Base-by-base conservation (phyloP, 176 grass and related monocot genomes). In the Oryza glumipatula region DNA sequence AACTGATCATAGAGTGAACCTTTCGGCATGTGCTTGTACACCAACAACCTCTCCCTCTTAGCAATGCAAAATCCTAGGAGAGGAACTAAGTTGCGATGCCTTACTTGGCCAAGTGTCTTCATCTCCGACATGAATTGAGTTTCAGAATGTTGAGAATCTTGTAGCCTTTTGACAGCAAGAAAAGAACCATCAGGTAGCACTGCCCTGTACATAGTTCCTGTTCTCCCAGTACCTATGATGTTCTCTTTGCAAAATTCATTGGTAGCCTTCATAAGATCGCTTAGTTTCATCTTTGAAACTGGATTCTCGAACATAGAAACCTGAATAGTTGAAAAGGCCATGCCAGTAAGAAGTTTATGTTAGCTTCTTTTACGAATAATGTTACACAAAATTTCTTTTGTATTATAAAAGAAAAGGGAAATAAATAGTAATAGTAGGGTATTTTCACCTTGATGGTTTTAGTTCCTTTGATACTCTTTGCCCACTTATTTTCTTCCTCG, bases 231-330 rank as follows among this genome's bases (percentile, higher is more conserved):
- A 65, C 76, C 84, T 76, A 94, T 93, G 61, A 97, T 91, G 36
- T 94, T 94, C 6, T 94, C 88, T 21, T 86, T 94, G 84, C 88
- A 88, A 63, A 97, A 97, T 54, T 97, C 67, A 24, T 88, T 80
- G 1, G 95, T 97, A 46, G 92, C 95, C 83, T 94, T 97, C 95
- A 97, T 94, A 26, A 97, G 91, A 85, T 97, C 95, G 63, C 78
- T 88, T 49, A 97, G 36, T 67, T 97, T 94, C 95, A 97, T 97
- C 77, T 97, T 97, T 23, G 95, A 97, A 75, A 97, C 79, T 9
- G 88, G 88, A 68, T 97, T 97, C 78, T 90, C 90, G 44, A 97
- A 97, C 88, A 97, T 91, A 19, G 95, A 94, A 49, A 97, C 95
- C 95, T 97, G 85, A 46, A 69, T 24, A 79, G 85, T 71, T 24